Base-by-base conservation (phyloP, 805 yeast genomes). In the Lachancea meyersii region DNA sequence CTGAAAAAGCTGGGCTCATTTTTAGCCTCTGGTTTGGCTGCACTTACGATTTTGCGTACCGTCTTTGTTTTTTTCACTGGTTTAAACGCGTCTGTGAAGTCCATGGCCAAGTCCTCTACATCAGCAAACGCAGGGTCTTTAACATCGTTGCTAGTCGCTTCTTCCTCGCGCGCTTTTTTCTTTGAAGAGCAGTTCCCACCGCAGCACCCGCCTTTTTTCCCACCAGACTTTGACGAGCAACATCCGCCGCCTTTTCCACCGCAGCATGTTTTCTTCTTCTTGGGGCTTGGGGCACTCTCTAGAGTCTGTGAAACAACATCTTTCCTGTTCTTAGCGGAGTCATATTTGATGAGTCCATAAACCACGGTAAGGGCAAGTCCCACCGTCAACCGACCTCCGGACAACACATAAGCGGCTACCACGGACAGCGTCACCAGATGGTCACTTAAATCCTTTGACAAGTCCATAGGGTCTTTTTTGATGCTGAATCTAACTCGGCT, bases 81-180 rank as follows among this genome's bases (percentile, higher is more conserved):
- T 32, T 60, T 55, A 41, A 67, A 69, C 5, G 67, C 56, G 13
- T 61, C 51, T 0, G 73, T 70, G 50, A 69, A 70, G 48, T 70
- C 73, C 42, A 69, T 58, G 10, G 67, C 65, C 4, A 64, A 48
- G 49, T 69, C 72, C 42, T 68, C 57, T 11, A 66, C 64, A 4
- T 64, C 40, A 5, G 49, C 46, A 53, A 46, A 54, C 22, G 32
- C 49, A 18, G 38, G 44, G 31, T 8, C 4, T 36, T 44, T 26
- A 16, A 27, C 14, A 19, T 36, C 42, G 18, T 50, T 52, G 22
- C 16, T 17, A 2, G 7, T n/a, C 24, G 13, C 19, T 3, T 5
- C 23, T 13, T 9, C 14, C 13, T 18, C 37, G 10, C 11, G 11
- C 3, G 7, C 23, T 42, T 54, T 54, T 40, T 60, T 51, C 31